phyloP scores from a whole-genome alignment of 495 filamentous ascomycete species.

The Jackrogersella minutella region DNA sequence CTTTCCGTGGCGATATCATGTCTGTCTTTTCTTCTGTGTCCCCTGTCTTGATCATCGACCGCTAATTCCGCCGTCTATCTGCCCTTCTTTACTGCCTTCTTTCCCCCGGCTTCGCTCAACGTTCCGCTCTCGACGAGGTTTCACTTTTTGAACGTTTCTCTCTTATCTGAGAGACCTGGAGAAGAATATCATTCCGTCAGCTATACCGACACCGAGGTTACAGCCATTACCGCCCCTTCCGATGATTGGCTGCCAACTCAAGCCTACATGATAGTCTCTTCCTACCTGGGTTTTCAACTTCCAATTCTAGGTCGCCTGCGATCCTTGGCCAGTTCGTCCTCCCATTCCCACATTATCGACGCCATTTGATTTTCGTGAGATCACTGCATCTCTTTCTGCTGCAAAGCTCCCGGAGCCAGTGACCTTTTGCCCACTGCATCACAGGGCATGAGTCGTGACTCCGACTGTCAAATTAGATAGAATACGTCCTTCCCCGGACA shows the following conservation, averaged over 20 bases:
- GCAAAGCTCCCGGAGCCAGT: slow-evolving; percentile 31
- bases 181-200: slow-evolving; percentile 26
- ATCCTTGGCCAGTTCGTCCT: slow-evolving; percentile 35
- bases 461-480: slow-evolving; percentile 38
- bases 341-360: slow-evolving; percentile 31
- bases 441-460: slow-evolving; percentile 39
- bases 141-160: slow-evolving; percentile 10
- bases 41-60: slow-evolving; percentile 30
- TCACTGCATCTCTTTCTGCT: slow-evolving; percentile 31
- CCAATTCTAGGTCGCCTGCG: slow-evolving; percentile 30
- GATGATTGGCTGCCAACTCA: slow-evolving; percentile 34
- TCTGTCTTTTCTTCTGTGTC: slow-evolving; percentile 32
- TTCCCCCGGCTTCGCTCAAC: slow-evolving; percentile 2
- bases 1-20: slow-evolving; percentile 34
- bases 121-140: neutral
- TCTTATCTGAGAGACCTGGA: slow-evolving; percentile 25
- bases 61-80: slow-evolving; percentile 21
- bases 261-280: slow-evolving; percentile 36
- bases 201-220: slow-evolving; percentile 33
- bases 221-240: slow-evolving; percentile 24
- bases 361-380: slow-evolving; percentile 29
- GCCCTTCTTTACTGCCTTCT: slow-evolving; percentile 12
- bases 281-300: slow-evolving; percentile 19
- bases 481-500: slow-evolving; percentile 24
- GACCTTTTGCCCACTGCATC: slow-evolving; percentile 30